Conservation (phyloP, 208 protist genomes). For the Trypanosoma scelopori region DNA sequence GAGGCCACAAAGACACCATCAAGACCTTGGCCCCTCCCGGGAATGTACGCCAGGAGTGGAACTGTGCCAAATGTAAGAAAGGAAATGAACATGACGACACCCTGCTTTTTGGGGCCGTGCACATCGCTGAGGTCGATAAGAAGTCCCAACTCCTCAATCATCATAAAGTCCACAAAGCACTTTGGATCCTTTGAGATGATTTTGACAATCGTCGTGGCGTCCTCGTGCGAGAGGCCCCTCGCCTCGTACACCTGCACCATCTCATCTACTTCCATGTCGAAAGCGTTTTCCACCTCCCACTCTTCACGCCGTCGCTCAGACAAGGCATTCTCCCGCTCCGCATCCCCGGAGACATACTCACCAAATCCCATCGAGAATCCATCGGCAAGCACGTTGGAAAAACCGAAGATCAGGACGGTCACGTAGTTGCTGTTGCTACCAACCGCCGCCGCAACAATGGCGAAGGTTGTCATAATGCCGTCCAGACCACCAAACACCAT, state of each 20-base stretch:
- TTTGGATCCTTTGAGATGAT: conserved; percentile 94
- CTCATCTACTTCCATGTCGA: conserved; percentile 92
- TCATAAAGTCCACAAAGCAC: conserved; percentile 95
- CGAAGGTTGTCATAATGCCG: conserved; percentile 96
- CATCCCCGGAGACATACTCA: conserved; percentile 91
- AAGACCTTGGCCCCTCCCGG: conserved; percentile 63
- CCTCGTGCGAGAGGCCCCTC: conserved; percentile 89
- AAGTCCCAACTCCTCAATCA: conserved; percentile 93
- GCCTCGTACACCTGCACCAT: conserved; percentile 95
- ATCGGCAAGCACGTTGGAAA: conserved; percentile 95
- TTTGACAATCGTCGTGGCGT: conserved; percentile 88
- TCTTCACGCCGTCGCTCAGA: conserved; percentile 88
- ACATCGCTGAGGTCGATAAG: conserved; percentile 78
- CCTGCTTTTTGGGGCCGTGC: conserved; percentile 80
- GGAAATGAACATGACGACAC: conserved; percentile 92
- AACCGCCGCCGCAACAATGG: conserved; percentile 89
- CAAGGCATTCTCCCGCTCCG: conserved; percentile 89
- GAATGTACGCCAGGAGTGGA: conserved; percentile 87
- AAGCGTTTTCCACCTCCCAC: conserved; percentile 94
- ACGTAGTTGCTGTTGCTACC: conserved; percentile 83
- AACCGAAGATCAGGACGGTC: conserved; percentile 90
- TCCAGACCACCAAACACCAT: conserved; percentile 95
- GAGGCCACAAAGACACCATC: conserved; percentile 80
- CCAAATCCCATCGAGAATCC: conserved; percentile 96
- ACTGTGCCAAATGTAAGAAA: conserved; percentile 93